phyloP scores from a whole-genome alignment of 352 stramenopile species.

The Phytopythium oedochilum region DNA sequence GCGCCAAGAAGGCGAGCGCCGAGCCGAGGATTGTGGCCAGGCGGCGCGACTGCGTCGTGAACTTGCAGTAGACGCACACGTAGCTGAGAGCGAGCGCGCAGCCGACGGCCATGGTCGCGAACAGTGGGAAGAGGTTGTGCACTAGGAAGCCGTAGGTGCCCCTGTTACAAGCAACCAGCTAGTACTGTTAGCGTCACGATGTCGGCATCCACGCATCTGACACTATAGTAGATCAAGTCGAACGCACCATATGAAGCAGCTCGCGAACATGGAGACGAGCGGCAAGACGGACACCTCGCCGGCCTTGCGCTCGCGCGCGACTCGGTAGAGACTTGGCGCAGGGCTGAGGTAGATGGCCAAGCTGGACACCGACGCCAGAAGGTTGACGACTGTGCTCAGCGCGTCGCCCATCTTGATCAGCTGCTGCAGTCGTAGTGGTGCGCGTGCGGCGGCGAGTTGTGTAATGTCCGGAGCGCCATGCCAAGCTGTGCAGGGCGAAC shows the following conservation, averaged over 20 bases:
- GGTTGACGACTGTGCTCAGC: not conserved
- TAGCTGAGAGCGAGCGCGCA: constrained; percentile 22
- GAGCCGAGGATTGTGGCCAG: constrained; percentile 28
- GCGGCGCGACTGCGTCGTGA: constrained; percentile 17
- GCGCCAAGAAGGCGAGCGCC: constrained; percentile 13
- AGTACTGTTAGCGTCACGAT: not conserved
- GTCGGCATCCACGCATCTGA: too few relatives aligned
- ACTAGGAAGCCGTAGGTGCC: constrained; percentile 6
- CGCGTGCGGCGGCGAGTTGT: not conserved
- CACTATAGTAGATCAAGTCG: too few relatives aligned
- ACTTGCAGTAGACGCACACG: constrained; percentile 26
- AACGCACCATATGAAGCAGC: constrained; percentile 13
- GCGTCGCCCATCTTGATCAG: not conserved
- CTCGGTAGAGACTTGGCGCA: constrained; percentile 10
- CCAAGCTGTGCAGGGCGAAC: too few relatives aligned
- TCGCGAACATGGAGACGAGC: constrained; percentile 17
- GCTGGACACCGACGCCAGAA: constrained; percentile 12
- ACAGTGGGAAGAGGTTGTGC: constrained; percentile 29
- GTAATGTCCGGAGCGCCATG: not conserved
- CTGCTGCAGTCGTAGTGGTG: not conserved
- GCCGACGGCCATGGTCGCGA: constrained; percentile 25
- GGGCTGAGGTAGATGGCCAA: constrained; percentile 17
- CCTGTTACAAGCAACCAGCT: not conserved
- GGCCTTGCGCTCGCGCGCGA: constrained; percentile 11
- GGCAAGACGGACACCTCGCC: constrained; percentile 14